Conservation (phyloP, 495 filamentous ascomycete genomes). For the Aspergillus egyptiacus region DNA sequence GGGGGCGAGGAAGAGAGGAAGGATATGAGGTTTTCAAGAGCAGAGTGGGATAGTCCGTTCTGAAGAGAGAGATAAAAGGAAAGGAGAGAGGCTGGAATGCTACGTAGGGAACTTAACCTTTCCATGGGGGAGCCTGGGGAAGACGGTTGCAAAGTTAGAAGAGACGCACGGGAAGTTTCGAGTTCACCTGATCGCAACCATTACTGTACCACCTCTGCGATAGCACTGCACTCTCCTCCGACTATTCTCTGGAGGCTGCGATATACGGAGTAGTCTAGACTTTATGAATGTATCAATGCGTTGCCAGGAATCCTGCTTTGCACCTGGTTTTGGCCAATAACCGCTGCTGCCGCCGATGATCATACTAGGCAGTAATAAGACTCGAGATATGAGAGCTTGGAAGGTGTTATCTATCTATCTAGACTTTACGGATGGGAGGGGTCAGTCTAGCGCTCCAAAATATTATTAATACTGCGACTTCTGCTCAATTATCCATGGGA, state of each 20-base stretch:
- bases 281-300: too few relatives aligned
- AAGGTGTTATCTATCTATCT: background rate
- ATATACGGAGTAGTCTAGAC: too few relatives aligned
- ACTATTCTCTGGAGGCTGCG: too few relatives aligned
- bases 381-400: background rate
- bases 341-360: slow-evolving; percentile 4
- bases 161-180: background rate
- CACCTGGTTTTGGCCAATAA: background rate
- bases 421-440: background rate
- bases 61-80: too few relatives aligned
- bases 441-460: background rate
- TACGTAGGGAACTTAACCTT: background rate
- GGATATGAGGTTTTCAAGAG: background rate
- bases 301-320: slow-evolving; percentile 10
- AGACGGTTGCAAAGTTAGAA: background rate
- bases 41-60: too few relatives aligned
- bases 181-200: background rate
- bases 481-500: background rate
- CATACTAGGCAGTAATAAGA: background rate
- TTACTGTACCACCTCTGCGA: background rate
- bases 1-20: background rate
- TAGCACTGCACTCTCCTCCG: too few relatives aligned
- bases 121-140: background rate
- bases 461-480: background rate
- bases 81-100: background rate